Conservation (phyloP, 225 moss, liverwort and hornwort species). For the Polytrichum commune region DNA sequence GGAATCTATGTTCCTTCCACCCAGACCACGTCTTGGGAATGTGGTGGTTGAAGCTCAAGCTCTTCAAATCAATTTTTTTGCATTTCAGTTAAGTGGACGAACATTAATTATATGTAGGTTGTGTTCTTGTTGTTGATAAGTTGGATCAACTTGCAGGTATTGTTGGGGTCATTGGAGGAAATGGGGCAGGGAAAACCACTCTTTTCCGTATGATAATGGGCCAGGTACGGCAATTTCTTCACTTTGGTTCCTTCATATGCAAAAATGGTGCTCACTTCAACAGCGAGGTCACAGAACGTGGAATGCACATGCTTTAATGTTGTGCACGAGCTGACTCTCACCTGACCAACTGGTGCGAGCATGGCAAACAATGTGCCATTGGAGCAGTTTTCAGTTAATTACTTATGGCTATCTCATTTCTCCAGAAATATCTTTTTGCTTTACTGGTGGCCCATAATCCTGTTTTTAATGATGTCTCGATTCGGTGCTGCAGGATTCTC, state of each 20-base stretch:
- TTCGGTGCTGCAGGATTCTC: constrained; percentile 57
- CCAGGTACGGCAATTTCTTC: constrained; percentile 44
- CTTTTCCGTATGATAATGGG: constrained; percentile 95
- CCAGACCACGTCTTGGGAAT: constrained; percentile 92
- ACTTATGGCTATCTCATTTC: too few relatives aligned
- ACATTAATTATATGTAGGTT: too few relatives aligned
- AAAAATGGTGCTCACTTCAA: too few relatives aligned
- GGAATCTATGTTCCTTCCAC: constrained; percentile 94
- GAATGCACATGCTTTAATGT: too few relatives aligned
- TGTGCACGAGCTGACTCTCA: too few relatives aligned
- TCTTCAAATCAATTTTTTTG: constrained; percentile 32
- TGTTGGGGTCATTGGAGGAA: constrained; percentile 93
- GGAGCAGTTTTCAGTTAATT: too few relatives aligned
- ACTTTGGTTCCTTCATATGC: too few relatives aligned
- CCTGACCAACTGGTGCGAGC: too few relatives aligned
- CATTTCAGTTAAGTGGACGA: too few relatives aligned
- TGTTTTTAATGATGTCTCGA: neutral
- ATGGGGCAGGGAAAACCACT: constrained; percentile 97
- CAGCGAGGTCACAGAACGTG: too few relatives aligned
- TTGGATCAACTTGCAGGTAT: constrained; percentile 54
- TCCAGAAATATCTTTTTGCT: too few relatives aligned
- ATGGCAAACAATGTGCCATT: too few relatives aligned
- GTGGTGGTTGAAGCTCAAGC: constrained; percentile 88
- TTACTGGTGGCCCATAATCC: constrained; percentile 70
- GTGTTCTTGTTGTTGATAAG: neutral